These are phyloP conservation scores for Cladosporium sphaerospermum DNA, from an alignment of 2,329 filamentous ascomycete genomes.

Conservation along the genomic window DNA sequence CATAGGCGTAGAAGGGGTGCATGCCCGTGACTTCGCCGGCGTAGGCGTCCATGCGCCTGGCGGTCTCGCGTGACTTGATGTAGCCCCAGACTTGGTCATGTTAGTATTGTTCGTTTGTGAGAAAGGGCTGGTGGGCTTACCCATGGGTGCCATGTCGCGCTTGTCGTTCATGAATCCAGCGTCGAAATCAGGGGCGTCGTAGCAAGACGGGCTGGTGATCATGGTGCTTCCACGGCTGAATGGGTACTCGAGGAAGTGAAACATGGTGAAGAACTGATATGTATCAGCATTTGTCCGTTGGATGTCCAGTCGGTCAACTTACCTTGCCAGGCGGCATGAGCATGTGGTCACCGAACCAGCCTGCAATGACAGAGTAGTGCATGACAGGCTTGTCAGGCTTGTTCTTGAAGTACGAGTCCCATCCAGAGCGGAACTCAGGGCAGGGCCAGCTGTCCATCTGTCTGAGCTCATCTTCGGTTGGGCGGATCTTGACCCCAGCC, in stretches of 20 bases:
- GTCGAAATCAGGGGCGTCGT: slow-evolving; percentile 26
- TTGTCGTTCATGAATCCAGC: slow-evolving; percentile 71
- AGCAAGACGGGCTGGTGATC: slow-evolving; percentile 43
- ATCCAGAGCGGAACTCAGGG: slow-evolving; percentile 46
- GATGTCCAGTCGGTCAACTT: neutral
- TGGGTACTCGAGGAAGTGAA: slow-evolving; percentile 70
- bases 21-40: slow-evolving; percentile 62
- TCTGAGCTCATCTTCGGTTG: slow-evolving; percentile 46
- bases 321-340: slow-evolving; percentile 62
- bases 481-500: slow-evolving; percentile 57
- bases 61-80: slow-evolving; percentile 75
- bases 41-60: slow-evolving; percentile 69
- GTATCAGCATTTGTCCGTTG: neutral
- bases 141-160: slow-evolving; percentile 74
- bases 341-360: slow-evolving; percentile 49
- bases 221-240: slow-evolving; percentile 57
- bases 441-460: slow-evolving; percentile 61
- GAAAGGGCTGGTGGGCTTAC: slow-evolving; percentile 8
- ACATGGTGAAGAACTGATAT: slow-evolving; percentile 66
- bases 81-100: slow-evolving; percentile 63
- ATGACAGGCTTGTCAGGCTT: slow-evolving; percentile 43
- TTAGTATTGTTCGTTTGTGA: neutral
- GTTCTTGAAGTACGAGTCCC: slow-evolving; percentile 49
- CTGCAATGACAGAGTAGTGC: slow-evolving; percentile 71
- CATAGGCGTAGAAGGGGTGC: slow-evolving; percentile 67